Evolutionary conservation across 75 land plant genomes (phyloP).

Genomic region (Sequoiadendron giganteum): DNA sequence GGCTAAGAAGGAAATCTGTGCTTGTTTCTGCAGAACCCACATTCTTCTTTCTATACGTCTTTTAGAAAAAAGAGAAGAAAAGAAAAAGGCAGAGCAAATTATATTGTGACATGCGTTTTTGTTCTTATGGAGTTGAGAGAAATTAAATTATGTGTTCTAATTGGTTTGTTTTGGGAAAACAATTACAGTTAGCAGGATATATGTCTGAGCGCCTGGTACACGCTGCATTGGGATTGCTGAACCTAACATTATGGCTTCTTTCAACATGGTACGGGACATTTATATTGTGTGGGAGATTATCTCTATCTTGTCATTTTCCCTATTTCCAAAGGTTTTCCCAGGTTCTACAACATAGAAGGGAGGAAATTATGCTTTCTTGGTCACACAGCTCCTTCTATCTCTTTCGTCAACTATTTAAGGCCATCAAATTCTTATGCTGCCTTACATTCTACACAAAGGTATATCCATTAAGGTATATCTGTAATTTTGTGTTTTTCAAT

Average conservation of each 20-base stretch:
- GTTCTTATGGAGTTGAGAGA: too few relatives aligned
- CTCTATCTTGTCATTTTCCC: conserved; percentile 42
- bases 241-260: conserved; percentile 31
- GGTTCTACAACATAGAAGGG: conserved; percentile 14
- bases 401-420: conserved; percentile 29
- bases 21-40: too few relatives aligned
- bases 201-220: conserved; percentile 30
- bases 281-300: conserved; percentile 29
- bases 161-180: background rate
- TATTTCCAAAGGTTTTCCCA: conserved; percentile 29
- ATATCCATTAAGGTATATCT: background rate
- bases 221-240: conserved; percentile 16
- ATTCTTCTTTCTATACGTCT: too few relatives aligned
- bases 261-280: conserved; percentile 62
- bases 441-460: conserved; percentile 51
- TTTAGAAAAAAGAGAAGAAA: too few relatives aligned
- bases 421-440: conserved; percentile 25
- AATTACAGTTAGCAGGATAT: conserved; percentile 37
- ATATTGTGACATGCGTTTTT: too few relatives aligned
- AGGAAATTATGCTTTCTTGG: conserved; percentile 37
- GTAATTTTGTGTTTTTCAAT: too few relatives aligned
- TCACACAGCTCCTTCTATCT: conserved; percentile 24
- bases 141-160: too few relatives aligned
- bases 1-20: too few relatives aligned
- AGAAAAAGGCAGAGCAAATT: too few relatives aligned